These are phyloP conservation scores for Mucor racemosus DNA, from an alignment of 371 early-diverging fungal genomes.

Conservation along the genomic window DNA sequence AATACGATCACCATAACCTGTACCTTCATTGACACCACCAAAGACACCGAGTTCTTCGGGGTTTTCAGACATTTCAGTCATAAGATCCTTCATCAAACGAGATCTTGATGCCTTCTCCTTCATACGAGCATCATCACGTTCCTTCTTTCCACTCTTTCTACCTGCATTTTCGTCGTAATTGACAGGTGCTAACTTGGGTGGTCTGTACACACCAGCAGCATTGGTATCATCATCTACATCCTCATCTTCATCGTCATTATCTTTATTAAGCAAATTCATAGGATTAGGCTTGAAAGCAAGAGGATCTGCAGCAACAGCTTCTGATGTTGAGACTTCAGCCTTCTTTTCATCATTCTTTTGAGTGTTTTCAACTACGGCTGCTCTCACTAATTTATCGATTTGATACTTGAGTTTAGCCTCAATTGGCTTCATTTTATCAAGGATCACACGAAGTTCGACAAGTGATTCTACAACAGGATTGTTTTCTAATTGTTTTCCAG, in stretches of 20 bases:
- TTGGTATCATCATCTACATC: slow-evolving; percentile 30
- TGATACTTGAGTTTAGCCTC: slow-evolving; percentile 95
- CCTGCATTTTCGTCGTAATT: slow-evolving; percentile 77
- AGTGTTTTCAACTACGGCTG: slow-evolving; percentile 59
- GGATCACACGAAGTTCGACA: slow-evolving; percentile 79
- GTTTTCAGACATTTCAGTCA: slow-evolving; percentile 82
- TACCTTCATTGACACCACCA: slow-evolving; percentile 68
- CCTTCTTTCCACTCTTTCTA: slow-evolving; percentile 55
- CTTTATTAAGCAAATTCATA: slow-evolving; percentile 58
- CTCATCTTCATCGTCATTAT: slow-evolving; percentile 54
- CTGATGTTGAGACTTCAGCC: slow-evolving; percentile 26
- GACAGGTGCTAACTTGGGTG: slow-evolving; percentile 89
- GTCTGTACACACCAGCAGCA: slow-evolving; percentile 69
- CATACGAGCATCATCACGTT: slow-evolving; percentile 68
- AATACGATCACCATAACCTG: slow-evolving; percentile 55
- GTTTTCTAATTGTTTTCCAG: slow-evolving; percentile 67
- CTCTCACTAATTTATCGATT: slow-evolving; percentile 92
- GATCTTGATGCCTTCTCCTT: slow-evolving; percentile 81
- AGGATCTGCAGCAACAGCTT: slow-evolving; percentile 67
- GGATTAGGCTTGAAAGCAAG: slow-evolving; percentile 91
- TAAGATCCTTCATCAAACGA: slow-evolving; percentile 86
- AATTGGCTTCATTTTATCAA: slow-evolving; percentile 94
- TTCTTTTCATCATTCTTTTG: slow-evolving; percentile 18
- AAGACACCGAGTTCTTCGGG: slow-evolving; percentile 84
- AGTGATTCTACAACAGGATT: slow-evolving; percentile 74